Conservation (phyloP, 768 basidiomycete genomes). For the Trametes elegans region DNA sequence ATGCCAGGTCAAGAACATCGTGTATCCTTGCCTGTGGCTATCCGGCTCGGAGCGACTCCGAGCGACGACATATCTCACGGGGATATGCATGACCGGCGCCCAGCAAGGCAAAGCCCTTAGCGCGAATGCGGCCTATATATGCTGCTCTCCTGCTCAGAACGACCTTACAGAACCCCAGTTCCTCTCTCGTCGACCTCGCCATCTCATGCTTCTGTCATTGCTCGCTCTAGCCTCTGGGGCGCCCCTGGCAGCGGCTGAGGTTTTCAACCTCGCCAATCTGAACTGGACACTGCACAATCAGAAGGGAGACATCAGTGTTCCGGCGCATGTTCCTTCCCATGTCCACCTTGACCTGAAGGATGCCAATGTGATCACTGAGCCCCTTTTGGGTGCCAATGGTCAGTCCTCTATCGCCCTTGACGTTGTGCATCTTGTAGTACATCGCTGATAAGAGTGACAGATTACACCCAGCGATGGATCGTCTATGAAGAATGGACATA, state of each 20-base stretch:
- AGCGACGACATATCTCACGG: too few relatives aligned
- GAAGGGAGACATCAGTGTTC: conserved; percentile 50
- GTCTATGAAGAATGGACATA: conserved; percentile 58
- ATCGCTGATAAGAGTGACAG: conserved; percentile 25
- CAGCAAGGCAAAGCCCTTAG: too few relatives aligned
- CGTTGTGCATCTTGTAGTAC: too few relatives aligned
- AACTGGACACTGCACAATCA: conserved; percentile 53
- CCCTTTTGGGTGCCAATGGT: conserved; percentile 54
- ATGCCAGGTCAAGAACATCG: too few relatives aligned
- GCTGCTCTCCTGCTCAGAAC: neutral
- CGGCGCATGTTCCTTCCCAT: conserved; percentile 49
- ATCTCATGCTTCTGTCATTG: neutral
- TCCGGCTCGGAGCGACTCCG: too few relatives aligned
- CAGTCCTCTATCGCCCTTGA: neutral
- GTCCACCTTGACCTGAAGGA: conserved; percentile 50
- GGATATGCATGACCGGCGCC: too few relatives aligned
- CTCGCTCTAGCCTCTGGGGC: neutral
- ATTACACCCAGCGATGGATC: conserved; percentile 55
- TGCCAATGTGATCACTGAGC: conserved; percentile 52
- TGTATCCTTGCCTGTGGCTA: too few relatives aligned
- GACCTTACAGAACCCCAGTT: neutral
- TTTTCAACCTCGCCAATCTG: conserved; percentile 44
- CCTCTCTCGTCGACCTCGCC: neutral
- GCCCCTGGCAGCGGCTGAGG: conserved; percentile 5
- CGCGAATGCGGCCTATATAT: too few relatives aligned